phyloP scores from a whole-genome alignment of 2,329 filamentous ascomycete genomes.

The Calonectria multiphialidica region DNA sequence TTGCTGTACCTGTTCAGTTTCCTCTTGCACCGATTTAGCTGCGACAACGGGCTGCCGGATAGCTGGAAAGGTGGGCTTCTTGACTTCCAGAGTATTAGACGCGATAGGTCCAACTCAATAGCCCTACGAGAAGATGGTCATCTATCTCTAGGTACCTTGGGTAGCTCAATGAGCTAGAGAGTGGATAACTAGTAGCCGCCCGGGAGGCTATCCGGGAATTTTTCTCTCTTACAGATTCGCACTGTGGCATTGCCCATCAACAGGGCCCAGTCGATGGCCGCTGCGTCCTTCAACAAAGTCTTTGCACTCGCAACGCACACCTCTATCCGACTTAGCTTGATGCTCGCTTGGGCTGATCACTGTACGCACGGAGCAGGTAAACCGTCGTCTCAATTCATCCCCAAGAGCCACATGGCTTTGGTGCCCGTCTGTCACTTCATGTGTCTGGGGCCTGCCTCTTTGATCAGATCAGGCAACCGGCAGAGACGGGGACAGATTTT shows the following conservation, averaged over 20 bases:
- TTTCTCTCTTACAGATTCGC: conserved; percentile 26
- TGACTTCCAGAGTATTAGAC: conserved; percentile 7
- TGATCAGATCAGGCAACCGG: neutral
- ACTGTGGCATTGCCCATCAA: conserved; percentile 24
- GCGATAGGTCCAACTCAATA: neutral
- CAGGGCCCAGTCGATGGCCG: neutral
- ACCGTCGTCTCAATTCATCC: conserved; percentile 1
- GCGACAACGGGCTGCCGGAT: conserved; percentile 6
- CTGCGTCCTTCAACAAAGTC: neutral
- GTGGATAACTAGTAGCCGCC: conserved; percentile 2
- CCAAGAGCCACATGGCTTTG: neutral
- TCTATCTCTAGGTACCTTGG: neutral
- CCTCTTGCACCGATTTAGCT: neutral
- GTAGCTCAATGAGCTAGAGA: neutral
- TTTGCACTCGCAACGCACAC: conserved; percentile 16
- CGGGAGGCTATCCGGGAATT: conserved; percentile 1
- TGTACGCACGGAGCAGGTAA: neutral
- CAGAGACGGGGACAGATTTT: neutral
- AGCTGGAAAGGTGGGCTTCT: neutral
- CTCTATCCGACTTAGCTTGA: conserved; percentile 18
- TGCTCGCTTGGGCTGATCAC: conserved; percentile 2
- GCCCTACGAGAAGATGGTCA: conserved; percentile 7
- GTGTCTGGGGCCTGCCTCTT: conserved; percentile 4
- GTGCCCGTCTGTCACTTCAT: conserved; percentile 14
- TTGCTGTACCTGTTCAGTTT: neutral